Evolutionary conservation across 305 asterid species (phyloP).

Genomic region (Coffea humblotiana): DNA sequence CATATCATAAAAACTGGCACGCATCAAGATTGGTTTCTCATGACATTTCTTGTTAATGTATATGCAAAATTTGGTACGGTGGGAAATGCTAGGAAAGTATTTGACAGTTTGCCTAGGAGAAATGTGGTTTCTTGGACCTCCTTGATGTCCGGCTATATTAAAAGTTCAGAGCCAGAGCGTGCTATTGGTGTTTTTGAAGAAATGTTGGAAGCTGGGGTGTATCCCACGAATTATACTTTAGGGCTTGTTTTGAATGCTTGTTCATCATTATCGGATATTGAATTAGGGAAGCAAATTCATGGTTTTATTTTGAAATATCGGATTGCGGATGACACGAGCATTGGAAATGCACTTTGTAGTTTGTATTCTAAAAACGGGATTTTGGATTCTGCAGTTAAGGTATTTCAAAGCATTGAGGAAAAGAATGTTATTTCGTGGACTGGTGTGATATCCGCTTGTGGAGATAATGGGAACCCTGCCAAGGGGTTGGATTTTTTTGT

Average conservation of each 20-base stretch:
- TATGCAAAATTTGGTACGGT: slow-evolving; percentile 67
- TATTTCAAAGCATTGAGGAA: slow-evolving; percentile 53
- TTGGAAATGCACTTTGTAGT: slow-evolving; percentile 82
- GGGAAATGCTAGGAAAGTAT: slow-evolving; percentile 61
- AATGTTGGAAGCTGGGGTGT: slow-evolving; percentile 67
- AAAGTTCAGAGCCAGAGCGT: slow-evolving; percentile 49
- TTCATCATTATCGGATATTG: slow-evolving; percentile 49
- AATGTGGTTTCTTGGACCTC: slow-evolving; percentile 90
- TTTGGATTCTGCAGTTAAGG: slow-evolving; percentile 61
- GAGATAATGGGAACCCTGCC: slow-evolving; percentile 64
- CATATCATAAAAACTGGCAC: slow-evolving; percentile 66
- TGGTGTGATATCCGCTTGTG: slow-evolving; percentile 64
- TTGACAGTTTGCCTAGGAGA: slow-evolving; percentile 59
- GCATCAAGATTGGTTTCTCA: slow-evolving; percentile 53
- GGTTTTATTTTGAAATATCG: slow-evolving; percentile 64
- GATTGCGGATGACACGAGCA: slow-evolving; percentile 52
- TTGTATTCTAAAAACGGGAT: slow-evolving; percentile 62
- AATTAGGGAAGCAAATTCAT: slow-evolving; percentile 72
- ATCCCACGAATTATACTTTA: slow-evolving; percentile 68
- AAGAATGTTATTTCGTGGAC: slow-evolving; percentile 94
- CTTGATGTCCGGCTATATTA: slow-evolving; percentile 69
- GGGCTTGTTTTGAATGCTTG: slow-evolving; percentile 73
- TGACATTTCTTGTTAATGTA: slow-evolving; percentile 70
- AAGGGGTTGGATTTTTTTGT: slow-evolving; percentile 65
- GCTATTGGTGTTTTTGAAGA: slow-evolving; percentile 56